phyloP scores from a whole-genome alignment of 176 grass and related monocot species.

The Musa itinerans region DNA sequence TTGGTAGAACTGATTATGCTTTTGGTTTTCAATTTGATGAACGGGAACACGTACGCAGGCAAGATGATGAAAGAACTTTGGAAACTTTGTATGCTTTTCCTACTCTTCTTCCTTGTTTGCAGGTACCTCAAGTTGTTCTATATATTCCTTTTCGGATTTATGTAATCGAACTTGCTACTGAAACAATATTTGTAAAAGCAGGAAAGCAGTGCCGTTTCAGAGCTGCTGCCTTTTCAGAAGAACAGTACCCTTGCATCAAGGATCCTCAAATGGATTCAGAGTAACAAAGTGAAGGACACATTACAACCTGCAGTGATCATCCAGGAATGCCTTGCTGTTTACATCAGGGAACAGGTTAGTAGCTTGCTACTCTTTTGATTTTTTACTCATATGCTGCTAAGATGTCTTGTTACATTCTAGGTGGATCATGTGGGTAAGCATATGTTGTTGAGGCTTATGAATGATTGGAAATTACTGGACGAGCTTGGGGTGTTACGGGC shows the following conservation, averaged over 20 bases:
- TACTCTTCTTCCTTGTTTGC: constrained; percentile 76
- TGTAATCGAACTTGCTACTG: constrained; percentile 17
- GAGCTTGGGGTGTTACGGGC: constrained; percentile 78
- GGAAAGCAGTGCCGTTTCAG: constrained; percentile 58
- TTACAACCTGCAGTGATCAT: constrained; percentile 76
- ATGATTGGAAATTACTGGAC: constrained; percentile 92
- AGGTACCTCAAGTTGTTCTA: constrained; percentile 26
- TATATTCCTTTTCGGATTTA: constrained; percentile 3
- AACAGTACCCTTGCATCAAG: constrained; percentile 74
- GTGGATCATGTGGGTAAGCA: constrained; percentile 76
- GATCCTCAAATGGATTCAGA: constrained; percentile 70
- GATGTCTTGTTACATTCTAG: constrained; percentile 29
- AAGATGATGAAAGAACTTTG: constrained; percentile 53
- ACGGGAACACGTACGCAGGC: constrained; percentile 38
- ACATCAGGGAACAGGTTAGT: constrained; percentile 74
- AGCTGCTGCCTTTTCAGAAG: constrained; percentile 79
- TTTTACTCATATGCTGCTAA: neutral
- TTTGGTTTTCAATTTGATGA: constrained; percentile 66
- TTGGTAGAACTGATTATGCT: constrained; percentile 71
- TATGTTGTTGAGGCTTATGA: constrained; percentile 75
- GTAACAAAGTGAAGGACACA: constrained; percentile 49
- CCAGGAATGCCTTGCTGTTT: constrained; percentile 73
- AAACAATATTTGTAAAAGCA: constrained; percentile 25
- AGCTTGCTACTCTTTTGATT: neutral
- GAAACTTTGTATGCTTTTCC: constrained; percentile 60